Evolutionary conservation across 2,329 filamentous ascomycete species (phyloP).

Genomic region (Cladosporium sp.): DNA sequence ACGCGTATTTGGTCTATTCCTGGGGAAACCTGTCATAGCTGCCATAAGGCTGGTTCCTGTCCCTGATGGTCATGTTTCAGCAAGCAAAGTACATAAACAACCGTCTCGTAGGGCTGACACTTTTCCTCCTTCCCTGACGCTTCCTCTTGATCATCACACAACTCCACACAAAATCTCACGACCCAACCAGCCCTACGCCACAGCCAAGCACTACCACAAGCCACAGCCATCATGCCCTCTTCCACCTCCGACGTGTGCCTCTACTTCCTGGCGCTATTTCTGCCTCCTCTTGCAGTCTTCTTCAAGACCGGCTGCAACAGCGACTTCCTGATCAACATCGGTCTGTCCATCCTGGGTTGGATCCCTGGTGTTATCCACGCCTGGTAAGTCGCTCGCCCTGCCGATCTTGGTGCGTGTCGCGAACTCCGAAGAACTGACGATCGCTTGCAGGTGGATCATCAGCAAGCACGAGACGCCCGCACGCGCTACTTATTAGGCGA

Average conservation of each 20-base stretch:
- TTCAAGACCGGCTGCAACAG: slow-evolving; percentile 51
- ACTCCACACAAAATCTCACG: slow-evolving; percentile 4
- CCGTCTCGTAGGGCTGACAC: slow-evolving; percentile 13
- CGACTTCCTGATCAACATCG: slow-evolving; percentile 52
- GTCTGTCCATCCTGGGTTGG: slow-evolving; percentile 55
- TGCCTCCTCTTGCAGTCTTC: slow-evolving; percentile 72
- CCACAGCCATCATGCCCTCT: slow-evolving; percentile 22
- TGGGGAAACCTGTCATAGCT: neutral
- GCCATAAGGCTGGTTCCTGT: neutral
- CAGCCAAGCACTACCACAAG: neutral
- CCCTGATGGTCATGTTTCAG: slow-evolving; percentile 11
- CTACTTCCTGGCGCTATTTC: slow-evolving; percentile 75
- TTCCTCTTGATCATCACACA: neutral
- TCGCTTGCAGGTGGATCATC: slow-evolving; percentile 21
- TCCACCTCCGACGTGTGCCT: slow-evolving; percentile 25
- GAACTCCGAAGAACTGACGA: slow-evolving; percentile 12
- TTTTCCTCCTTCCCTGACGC: neutral
- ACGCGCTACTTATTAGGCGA: slow-evolving; percentile 8
- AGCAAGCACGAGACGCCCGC: slow-evolving; percentile 19
- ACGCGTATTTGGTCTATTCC: slow-evolving; percentile 3
- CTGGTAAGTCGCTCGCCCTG: slow-evolving; percentile 21
- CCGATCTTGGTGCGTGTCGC: neutral
- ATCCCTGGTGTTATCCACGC: slow-evolving; percentile 69
- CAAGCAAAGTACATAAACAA: slow-evolving; percentile 17
- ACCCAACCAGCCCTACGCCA: slow-evolving; percentile 13